phyloP scores from a whole-genome alignment of 768 basidiomycete genomes.

The Russula abietina region DNA sequence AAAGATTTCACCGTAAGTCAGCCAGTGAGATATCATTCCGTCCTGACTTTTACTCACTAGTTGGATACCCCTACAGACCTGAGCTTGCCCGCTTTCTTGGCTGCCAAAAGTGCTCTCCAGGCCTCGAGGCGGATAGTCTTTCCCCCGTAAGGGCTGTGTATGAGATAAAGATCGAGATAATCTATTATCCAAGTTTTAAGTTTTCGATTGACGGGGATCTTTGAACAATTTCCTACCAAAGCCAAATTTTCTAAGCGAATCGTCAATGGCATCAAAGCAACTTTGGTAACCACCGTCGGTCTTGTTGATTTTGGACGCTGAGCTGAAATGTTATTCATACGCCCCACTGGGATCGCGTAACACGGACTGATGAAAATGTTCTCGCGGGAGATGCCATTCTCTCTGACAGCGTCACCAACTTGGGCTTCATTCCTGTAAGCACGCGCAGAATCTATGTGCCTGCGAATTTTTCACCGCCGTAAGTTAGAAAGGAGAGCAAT shows the following conservation, averaged over 20 bases:
- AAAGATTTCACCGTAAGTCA: neutral
- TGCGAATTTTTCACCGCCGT: constrained; percentile 25
- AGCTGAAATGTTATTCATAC: neutral
- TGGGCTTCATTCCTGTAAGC: constrained; percentile 58
- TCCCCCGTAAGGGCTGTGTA: constrained; percentile 67
- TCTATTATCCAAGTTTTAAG: constrained; percentile 31
- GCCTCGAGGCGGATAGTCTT: constrained; percentile 59
- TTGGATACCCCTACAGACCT: constrained; percentile 77
- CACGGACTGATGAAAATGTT: constrained; percentile 67
- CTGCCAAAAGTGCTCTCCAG: constrained; percentile 62
- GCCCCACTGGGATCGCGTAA: neutral
- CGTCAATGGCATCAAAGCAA: constrained; percentile 4
- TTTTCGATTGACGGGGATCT: neutral
- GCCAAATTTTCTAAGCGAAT: constrained; percentile 11
- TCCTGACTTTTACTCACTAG: constrained; percentile 48
- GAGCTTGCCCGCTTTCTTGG: constrained; percentile 59
- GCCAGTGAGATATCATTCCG: neutral
- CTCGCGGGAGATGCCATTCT: constrained; percentile 49
- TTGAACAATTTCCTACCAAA: neutral
- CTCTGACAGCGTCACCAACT: constrained; percentile 54
- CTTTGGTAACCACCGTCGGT: constrained; percentile 16
- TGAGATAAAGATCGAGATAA: constrained; percentile 70
- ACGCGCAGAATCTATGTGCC: constrained; percentile 72
- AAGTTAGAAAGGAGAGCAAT: too few relatives aligned
- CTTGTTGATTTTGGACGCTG: constrained; percentile 24